Conservation (phyloP, 768 basidiomycete species). For the Myochromella boudieri region DNA sequence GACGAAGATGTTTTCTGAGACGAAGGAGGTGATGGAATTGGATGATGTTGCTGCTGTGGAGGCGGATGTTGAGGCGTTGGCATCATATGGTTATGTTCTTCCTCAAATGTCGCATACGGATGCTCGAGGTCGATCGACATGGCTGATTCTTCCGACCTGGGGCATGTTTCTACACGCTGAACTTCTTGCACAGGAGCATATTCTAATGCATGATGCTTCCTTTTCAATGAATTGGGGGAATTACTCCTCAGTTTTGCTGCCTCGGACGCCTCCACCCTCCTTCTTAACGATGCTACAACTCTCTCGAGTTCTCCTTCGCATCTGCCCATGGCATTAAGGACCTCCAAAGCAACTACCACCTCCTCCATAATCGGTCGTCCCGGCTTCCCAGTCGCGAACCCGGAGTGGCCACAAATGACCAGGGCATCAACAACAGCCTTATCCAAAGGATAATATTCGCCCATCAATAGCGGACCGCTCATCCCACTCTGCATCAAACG, state of each 20-base stretch:
- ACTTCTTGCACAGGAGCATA: neutral
- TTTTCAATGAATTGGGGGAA: conserved; percentile 29
- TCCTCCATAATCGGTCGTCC: conserved; percentile 20
- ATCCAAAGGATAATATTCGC: conserved; percentile 56
- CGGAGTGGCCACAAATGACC: conserved; percentile 62
- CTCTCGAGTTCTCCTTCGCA: conserved; percentile 21
- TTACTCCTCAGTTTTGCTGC: conserved; percentile 14
- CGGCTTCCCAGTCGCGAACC: conserved; percentile 38
- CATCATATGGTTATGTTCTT: neutral
- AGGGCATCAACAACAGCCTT: conserved; percentile 67
- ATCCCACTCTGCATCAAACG: conserved; percentile 26
- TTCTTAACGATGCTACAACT: conserved; percentile 24
- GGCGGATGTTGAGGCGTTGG: neutral
- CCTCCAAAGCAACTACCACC: conserved; percentile 23
- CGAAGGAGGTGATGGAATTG: neutral
- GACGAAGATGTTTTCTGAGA: neutral
- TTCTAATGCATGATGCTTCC: conserved; percentile 25
- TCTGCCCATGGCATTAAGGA: conserved; percentile 19
- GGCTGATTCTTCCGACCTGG: neutral
- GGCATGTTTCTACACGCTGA: neutral
- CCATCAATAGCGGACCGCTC: conserved; percentile 32
- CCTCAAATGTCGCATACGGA: neutral
- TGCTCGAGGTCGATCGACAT: neutral
- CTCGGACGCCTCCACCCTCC: conserved; percentile 20
- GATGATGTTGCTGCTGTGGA: conserved; percentile 7